Evolutionary conservation across 1,284 basidiomycete genomes (phyloP), one percentile per base, ranked within the genome.

Genomic region (Sparassis latifolia): DNA sequence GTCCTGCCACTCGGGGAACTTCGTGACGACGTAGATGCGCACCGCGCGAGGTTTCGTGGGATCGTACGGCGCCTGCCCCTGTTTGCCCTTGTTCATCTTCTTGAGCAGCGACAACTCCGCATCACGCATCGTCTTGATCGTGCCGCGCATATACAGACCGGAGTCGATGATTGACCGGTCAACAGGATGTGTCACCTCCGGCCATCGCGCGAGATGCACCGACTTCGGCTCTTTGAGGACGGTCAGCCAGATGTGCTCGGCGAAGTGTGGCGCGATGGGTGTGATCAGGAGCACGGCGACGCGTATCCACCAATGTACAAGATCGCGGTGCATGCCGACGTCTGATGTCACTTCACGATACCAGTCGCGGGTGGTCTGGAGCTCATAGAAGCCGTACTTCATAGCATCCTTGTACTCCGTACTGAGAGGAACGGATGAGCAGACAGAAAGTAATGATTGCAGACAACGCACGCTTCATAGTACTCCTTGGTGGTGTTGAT

Each of bases 361-460:
- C 86, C 94, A 93, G 68, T 99, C 96, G 47, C 97, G 87, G 2
- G 86, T 79, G 42, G 82, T 87, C 68, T 97, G 93, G 58, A 97
- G 81, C 66, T 98, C 94, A 76, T 96, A 99, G 74, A 98, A 97
- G 47, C 95, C 96, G 55, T 80, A 86, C 72, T 98, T 97, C 58
- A 97, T 71, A 2, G 94, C 94, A 56, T 96, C 93, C 72, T 97
- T 98, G 84, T 92, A 99, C 66, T 92, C 84, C 57, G 88, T 91
- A 32, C 92, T 95, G 49, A 37, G 10, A 51, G 50, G 29, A 37
- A 37, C 6, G 35, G 7, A 37, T 37, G 6, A 37, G 35, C 12
- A 6, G 35, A 47, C 9, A 29, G 10, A 33, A 20, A 10, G 12
- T 10, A 33, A 40, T 43, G 40, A 29, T 28, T 33, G 33, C 40